Conservation (phyloP, 768 basidiomycete species). For the Candolleomyces efflorescens region DNA sequence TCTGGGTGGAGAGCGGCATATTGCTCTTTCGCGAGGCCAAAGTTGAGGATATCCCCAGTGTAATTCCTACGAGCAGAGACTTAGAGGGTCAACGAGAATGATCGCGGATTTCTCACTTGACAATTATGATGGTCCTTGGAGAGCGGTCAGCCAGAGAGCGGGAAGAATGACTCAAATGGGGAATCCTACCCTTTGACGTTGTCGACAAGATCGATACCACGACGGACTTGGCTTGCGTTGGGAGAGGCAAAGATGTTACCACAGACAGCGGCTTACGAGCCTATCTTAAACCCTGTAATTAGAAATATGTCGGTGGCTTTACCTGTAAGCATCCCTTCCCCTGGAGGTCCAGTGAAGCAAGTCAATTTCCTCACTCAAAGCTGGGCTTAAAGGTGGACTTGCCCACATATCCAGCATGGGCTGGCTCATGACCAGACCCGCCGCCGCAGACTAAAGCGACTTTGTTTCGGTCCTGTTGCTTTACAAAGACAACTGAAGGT, state of each 20-base stretch:
- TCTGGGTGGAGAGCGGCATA: conserved; percentile 67
- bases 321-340: conserved; percentile 78
- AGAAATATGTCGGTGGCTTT: not conserved
- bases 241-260: conserved; percentile 92
- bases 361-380: not conserved
- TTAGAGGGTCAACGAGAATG: too few relatives aligned
- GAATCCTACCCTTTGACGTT: conserved; percentile 62
- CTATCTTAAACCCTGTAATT: not conserved
- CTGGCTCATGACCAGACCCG: conserved; percentile 88
- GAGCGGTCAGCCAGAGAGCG: conserved; percentile 2
- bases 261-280: conserved; percentile 57
- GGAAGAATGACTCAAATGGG: not conserved
- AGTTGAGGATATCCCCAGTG: conserved; percentile 88
- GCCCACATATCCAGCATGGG: conserved; percentile 91
- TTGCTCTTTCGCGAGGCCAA: conserved; percentile 86
- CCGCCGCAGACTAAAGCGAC: conserved; percentile 83
- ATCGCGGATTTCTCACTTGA: conserved; percentile 49
- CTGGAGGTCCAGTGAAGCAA: conserved; percentile 27
- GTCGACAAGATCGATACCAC: conserved; percentile 73
- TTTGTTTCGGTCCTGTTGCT: conserved; percentile 52
- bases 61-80: conserved; percentile 54
- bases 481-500: conserved; percentile 56
- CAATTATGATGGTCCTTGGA: conserved; percentile 71
- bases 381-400: conserved; percentile 12
- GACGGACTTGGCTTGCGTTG: conserved; percentile 76